Evolutionary conservation across 108 stramenopile genomes (phyloP).

Genomic region (Cylindrotheca closterium): DNA sequence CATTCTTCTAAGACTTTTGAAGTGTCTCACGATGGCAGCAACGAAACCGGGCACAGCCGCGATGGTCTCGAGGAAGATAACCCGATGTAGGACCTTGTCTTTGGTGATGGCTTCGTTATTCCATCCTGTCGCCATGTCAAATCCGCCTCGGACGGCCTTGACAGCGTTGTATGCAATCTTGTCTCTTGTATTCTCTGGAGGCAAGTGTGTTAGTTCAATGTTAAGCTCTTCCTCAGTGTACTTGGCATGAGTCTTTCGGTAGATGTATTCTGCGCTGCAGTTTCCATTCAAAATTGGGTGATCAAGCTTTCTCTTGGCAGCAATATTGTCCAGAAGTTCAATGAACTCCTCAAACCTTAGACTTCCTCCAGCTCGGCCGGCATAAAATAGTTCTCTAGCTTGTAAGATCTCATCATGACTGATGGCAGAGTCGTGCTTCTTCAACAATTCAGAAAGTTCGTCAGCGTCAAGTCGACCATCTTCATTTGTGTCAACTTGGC

Average conservation of each 20-base stretch:
- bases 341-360: constrained; percentile 62
- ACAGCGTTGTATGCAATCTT: constrained; percentile 56
- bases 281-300: constrained; percentile 23
- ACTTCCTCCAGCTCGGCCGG: constrained; percentile 53
- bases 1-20: constrained; percentile 89
- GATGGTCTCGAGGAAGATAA: constrained; percentile 86
- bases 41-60: constrained; percentile 90
- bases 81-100: constrained; percentile 73
- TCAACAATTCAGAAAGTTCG: constrained; percentile 61
- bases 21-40: constrained; percentile 89
- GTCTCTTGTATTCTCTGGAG: constrained; percentile 48
- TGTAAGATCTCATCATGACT: constrained; percentile 74
- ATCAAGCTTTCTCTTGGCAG: constrained; percentile 3
- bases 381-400: constrained; percentile 71
- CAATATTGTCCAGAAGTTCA: constrained; percentile 58
- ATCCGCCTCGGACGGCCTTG: constrained; percentile 53
- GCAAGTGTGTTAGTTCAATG: constrained; percentile 63
- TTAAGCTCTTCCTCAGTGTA: constrained; percentile 69
- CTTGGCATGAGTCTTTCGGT: constrained; percentile 60
- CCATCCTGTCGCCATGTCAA: constrained; percentile 74
- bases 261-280: constrained; percentile 35
- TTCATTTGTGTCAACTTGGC: constrained; percentile 43
- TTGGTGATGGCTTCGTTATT: constrained; percentile 54
- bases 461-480: constrained; percentile 68
- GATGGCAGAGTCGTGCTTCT: constrained; percentile 53